A percentile compares a stretch with the other conserved stretches of the same genome.
These are phyloP conservation scores for Aspergillus thermomutatus DNA, from an alignment of 2,329 filamentous ascomycete species.

Conservation along the genomic window DNA sequence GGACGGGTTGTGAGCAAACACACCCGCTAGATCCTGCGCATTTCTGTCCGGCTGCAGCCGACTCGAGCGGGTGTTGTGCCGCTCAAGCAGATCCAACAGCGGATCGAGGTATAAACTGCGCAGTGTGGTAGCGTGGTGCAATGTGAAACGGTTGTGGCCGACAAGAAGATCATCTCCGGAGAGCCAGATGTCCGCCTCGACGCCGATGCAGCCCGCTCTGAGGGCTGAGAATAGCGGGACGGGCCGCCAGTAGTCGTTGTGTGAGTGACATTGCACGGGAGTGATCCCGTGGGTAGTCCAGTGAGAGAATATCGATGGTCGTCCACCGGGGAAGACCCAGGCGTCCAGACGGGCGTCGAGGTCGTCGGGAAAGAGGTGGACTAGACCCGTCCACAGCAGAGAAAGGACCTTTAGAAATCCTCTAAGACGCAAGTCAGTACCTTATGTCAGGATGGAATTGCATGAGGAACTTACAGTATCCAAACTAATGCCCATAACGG, in stretches of 20 bases:
- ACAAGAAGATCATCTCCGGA: slow-evolving; percentile 58
- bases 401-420: slow-evolving; percentile 2
- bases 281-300: slow-evolving; percentile 36
- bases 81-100: slow-evolving; percentile 56
- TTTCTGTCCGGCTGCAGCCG: slow-evolving; percentile 1
- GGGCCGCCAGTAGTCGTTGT: slow-evolving; percentile 69
- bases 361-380: slow-evolving; percentile 5
- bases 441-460: background rate
- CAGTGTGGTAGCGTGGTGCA: slow-evolving; percentile 58
- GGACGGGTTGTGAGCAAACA: slow-evolving; percentile 53
- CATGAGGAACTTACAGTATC: background rate
- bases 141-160: slow-evolving; percentile 57
- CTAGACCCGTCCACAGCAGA: background rate
- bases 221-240: slow-evolving; percentile 63
- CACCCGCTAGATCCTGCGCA: slow-evolving; percentile 40
- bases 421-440: background rate
- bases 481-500: background rate
- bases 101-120: slow-evolving; percentile 63
- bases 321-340: slow-evolving; percentile 6
- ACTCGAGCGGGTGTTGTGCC: slow-evolving; percentile 44
- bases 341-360: slow-evolving; percentile 4
- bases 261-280: slow-evolving; percentile 61
- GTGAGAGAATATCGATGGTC: slow-evolving; percentile 6
- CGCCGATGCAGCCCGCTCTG: slow-evolving; percentile 56
- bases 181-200: slow-evolving; percentile 70